Conservation (phyloP, 805 yeast species). For the Candida awuae region DNA sequence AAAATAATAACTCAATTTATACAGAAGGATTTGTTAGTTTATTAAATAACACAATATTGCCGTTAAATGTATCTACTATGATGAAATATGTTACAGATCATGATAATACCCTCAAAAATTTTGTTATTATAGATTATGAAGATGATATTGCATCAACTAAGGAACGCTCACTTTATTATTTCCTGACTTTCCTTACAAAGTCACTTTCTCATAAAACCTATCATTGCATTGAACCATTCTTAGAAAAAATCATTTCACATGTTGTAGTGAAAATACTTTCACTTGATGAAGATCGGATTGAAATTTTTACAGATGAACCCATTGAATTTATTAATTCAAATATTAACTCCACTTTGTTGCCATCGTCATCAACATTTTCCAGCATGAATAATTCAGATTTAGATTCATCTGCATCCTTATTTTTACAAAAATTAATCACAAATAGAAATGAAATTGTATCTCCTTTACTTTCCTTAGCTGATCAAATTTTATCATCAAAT, state of each 20-base stretch:
- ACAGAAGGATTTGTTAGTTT: not conserved
- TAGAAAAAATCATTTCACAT: conserved; percentile 56
- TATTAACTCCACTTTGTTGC: conserved; percentile 13
- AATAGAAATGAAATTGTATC: conserved; percentile 2
- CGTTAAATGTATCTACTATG: not conserved
- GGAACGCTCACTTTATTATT: conserved; percentile 2
- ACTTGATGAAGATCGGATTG: conserved; percentile 59
- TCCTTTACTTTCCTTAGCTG: conserved; percentile 8
- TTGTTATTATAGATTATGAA: not conserved
- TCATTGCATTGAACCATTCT: conserved; percentile 49
- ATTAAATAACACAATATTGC: not conserved
- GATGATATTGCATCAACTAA: not conserved
- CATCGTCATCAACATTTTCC: not conserved
- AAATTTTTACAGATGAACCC: conserved; percentile 78
- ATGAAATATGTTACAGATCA: not conserved
- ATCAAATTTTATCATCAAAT: conserved; percentile 3
- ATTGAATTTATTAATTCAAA: conserved; percentile 74
- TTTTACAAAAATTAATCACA: conserved; percentile 7
- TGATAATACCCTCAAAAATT: not conserved
- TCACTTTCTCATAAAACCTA: conserved; percentile 2
- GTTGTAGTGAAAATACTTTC: conserved; percentile 71
- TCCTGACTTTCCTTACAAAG: conserved; percentile 2
- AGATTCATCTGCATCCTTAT: conserved; percentile 7
- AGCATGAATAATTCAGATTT: conserved; percentile 7
- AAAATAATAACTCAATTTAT: no score